phyloP scores from a whole-genome alignment of 2,329 filamentous ascomycete species.

The Colletotrichum eremochloae region DNA sequence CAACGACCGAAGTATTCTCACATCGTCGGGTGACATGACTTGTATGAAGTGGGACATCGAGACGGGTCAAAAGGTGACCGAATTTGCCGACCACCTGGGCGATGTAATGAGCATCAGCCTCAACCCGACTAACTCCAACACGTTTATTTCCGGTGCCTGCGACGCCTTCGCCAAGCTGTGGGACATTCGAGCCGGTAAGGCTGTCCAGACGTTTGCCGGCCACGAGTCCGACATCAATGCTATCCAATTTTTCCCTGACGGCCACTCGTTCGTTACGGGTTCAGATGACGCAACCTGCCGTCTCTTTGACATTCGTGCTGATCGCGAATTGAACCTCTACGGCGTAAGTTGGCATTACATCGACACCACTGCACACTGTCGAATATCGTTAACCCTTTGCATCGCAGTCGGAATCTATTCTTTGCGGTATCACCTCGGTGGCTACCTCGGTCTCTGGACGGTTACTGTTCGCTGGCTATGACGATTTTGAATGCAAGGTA shows the following conservation, averaged over 20 bases:
- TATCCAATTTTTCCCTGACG: constrained; percentile 99
- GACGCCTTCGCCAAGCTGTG: constrained; percentile 98
- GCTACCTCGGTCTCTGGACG: constrained; percentile 97
- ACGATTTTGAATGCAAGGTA: constrained; percentile 99
- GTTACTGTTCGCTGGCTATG: constrained; percentile 95
- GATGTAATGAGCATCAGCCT: constrained; percentile 99
- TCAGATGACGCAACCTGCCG: constrained; percentile 98
- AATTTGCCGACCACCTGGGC: constrained; percentile 97
- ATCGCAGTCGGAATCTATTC: constrained; percentile 89
- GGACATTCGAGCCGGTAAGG: constrained; percentile 98
- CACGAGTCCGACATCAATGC: constrained; percentile 99
- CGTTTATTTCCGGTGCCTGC: constrained; percentile 98
- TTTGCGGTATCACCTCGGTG: constrained; percentile 98
- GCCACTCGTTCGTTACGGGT: constrained; percentile 97
- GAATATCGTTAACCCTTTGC: constrained; percentile 42
- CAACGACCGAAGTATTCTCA: constrained; percentile 97
- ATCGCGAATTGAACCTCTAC: constrained; percentile 80
- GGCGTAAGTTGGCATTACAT: constrained; percentile 65
- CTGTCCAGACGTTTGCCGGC: constrained; percentile 97
- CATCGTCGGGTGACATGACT: constrained; percentile 99
- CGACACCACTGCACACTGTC: too few relatives aligned
- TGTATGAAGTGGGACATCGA: constrained; percentile 99
- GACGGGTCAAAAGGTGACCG: constrained; percentile 95
- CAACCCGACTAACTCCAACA: constrained; percentile 98
- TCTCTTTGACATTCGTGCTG: constrained; percentile 96